Base-by-base conservation (phyloP, 2,329 filamentous ascomycete species). In the Lachnellula hyalina region DNA sequence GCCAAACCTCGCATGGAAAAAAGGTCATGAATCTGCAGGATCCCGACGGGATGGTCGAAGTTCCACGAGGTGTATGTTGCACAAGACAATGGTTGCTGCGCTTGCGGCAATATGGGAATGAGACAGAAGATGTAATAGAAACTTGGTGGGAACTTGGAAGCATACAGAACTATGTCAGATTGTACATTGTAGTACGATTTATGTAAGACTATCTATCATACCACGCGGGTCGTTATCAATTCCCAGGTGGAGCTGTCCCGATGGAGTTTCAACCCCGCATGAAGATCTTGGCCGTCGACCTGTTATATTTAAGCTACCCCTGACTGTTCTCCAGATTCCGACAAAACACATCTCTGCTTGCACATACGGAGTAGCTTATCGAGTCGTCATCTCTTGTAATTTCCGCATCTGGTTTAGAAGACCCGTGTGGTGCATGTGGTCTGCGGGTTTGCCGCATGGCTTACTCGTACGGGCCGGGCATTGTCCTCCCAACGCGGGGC, bases 11-110 rank as follows among this genome's bases (percentile, higher is more conserved):
- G 44, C 23, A 46, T n/a, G 12, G 12, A 7, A 23, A n/a, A 34
- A 19, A 35, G 36, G 15, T 51, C 32, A 34, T 17, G 50, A 52
- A 44, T n/a, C 41, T 45, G 52, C 48, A 58, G 21, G 49, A 53
- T 55, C 49, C 58, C 57, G 55, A 44, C 17, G 44, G n/a, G 21
- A 21, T 14, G 17, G 19, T 17, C 9, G n/a, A 19, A 17, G 41
- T 44, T 44, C 11, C 17, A 44, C 41, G 44, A 47, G 21, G 14
- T 21, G 14, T 21, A 7, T 17, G 41, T 52, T 52, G 49, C 32
- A 52, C 49, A 17, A 35, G 15, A 28, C 35, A 44, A 28, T 38
- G 50, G 32, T 36, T 41, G 32, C 11, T 44, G 41, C 41, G 15
- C 41, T 21, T 21, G 41, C 41, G 17, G 17, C 12, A 14, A 38